Conservation (phyloP, 2,329 filamentous ascomycete genomes). For the Fusarium torreyae region DNA sequence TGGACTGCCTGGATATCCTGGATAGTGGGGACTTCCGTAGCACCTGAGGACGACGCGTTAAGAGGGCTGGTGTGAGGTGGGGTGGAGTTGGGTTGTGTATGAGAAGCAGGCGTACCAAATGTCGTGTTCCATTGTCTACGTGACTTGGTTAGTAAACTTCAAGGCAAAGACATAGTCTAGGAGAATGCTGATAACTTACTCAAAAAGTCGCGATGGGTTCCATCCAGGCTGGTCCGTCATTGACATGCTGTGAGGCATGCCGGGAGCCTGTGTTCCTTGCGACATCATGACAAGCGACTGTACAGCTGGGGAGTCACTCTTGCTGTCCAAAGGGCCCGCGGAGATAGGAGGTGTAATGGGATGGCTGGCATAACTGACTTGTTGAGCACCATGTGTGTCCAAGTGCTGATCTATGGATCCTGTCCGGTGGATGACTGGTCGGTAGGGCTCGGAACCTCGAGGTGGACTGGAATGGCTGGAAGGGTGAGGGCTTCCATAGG, state of each 20-base stretch:
- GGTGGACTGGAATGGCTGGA: conserved; percentile 76
- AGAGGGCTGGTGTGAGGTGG: conserved; percentile 65
- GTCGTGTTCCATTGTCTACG: conserved; percentile 93
- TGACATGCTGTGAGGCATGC: conserved; percentile 69
- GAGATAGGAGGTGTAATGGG: conserved; percentile 88
- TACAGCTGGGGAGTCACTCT: conserved; percentile 82
- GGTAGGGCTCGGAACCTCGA: conserved; percentile 66
- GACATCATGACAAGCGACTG: conserved; percentile 81
- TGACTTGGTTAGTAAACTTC: conserved; percentile 14
- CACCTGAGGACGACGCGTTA: conserved; percentile 68
- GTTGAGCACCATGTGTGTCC: conserved; percentile 66
- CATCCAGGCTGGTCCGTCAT: conserved; percentile 77
- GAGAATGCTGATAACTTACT: conserved; percentile 72
- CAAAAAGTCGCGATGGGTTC: conserved; percentile 91
- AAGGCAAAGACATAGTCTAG: not conserved
- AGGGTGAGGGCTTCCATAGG: conserved; percentile 83
- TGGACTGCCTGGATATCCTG: conserved; percentile 67
- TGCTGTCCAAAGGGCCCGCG: conserved; percentile 78
- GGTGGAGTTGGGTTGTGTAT: conserved; percentile 53
- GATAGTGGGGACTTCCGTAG: conserved; percentile 67
- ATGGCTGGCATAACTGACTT: conserved; percentile 78
- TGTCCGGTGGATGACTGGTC: conserved; percentile 61
- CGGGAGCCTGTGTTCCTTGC: conserved; percentile 69
- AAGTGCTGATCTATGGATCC: conserved; percentile 70
- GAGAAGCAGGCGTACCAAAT: conserved; percentile 78